Conservation (phyloP, 2,329 filamentous ascomycete species). For the Nemania bipapillata region DNA sequence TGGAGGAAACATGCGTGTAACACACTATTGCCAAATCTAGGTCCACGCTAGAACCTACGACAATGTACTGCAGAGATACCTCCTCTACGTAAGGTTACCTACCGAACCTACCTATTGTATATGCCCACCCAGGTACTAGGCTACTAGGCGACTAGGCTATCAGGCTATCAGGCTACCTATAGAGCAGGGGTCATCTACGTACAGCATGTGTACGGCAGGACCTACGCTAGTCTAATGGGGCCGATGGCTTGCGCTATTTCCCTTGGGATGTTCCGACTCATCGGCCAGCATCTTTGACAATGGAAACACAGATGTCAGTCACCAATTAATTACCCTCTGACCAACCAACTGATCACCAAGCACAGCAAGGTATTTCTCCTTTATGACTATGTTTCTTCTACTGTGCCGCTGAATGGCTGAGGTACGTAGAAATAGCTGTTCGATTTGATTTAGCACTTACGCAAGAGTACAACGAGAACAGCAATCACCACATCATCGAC, state of each 20-base stretch:
- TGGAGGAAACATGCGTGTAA: slow-evolving; percentile 37
- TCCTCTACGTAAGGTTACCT: too few relatives aligned
- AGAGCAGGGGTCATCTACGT: neutral
- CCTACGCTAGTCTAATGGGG: slow-evolving; percentile 18
- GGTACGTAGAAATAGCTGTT: too few relatives aligned
- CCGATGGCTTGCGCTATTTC: slow-evolving; percentile 35
- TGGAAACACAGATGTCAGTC: slow-evolving; percentile 13
- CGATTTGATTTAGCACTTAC: neutral
- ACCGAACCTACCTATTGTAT: neutral
- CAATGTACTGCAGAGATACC: slow-evolving; percentile 20
- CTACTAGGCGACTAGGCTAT: neutral
- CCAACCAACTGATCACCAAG: neutral
- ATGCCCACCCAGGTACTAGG: neutral
- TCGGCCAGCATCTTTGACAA: slow-evolving; percentile 18
- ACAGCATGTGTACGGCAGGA: neutral
- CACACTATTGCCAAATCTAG: slow-evolving; percentile 24
- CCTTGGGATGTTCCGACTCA: slow-evolving; percentile 26
- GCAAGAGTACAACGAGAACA: neutral
- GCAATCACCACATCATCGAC: slow-evolving; percentile 3
- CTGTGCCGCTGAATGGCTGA: neutral
- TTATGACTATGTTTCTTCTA: neutral
- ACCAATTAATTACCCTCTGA: neutral
- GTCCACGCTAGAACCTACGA: slow-evolving; percentile 1
- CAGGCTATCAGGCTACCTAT: too few relatives aligned
- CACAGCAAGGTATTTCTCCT: neutral